phyloP scores from a whole-genome alignment of 257 asterid species.

The Solanum pennellii region DNA sequence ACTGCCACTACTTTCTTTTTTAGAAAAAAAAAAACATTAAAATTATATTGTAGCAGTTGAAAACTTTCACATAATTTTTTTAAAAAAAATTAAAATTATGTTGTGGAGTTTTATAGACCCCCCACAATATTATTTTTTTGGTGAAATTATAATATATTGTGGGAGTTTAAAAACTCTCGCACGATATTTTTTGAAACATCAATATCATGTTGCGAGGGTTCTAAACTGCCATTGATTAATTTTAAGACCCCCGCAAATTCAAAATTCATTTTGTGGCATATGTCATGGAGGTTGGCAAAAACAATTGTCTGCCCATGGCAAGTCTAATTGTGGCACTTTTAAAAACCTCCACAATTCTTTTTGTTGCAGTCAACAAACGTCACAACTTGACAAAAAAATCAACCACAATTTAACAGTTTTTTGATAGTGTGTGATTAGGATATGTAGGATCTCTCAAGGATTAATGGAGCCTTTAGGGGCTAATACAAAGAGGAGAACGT shows the following conservation, averaged over 20 bases:
- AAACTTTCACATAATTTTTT: background rate
- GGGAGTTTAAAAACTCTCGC: background rate
- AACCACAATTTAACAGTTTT: background rate
- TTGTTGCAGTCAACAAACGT: background rate
- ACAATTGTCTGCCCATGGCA: background rate
- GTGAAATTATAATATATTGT: background rate
- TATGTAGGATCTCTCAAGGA: background rate
- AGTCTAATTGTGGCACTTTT: background rate
- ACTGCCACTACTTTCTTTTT: background rate
- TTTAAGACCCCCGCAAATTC: background rate
- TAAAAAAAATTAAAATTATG: background rate
- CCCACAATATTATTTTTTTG: background rate
- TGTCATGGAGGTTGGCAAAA: background rate
- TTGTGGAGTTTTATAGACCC: background rate
- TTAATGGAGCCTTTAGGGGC: background rate
- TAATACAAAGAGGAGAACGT: background rate
- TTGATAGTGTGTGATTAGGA: background rate
- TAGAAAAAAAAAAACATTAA: background rate
- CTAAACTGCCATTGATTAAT: background rate
- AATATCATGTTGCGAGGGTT: background rate
- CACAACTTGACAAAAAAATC: background rate
- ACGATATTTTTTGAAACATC: background rate
- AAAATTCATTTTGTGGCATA: background rate
- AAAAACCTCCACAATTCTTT: background rate
- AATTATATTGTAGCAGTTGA: background rate